Evolutionary conservation across 1,139 yeast genomes (phyloP).

Genomic region (Nakaseomyces sp.): DNA sequence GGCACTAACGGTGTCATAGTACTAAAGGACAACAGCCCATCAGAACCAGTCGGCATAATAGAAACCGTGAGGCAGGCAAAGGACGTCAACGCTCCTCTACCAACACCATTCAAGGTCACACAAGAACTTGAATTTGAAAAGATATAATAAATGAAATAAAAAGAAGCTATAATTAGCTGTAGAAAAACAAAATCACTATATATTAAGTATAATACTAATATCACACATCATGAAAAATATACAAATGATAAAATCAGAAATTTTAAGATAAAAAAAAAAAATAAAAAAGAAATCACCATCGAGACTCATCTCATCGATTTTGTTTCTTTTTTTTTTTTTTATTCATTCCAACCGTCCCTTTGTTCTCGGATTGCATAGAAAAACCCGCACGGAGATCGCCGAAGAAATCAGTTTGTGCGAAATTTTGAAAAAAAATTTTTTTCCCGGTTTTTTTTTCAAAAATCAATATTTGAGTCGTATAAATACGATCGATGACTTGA

Average conservation of each 20-base stretch:
- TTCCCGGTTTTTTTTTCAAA: no score
- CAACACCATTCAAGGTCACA: slow-evolving; percentile 58
- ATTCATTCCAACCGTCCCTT: neutral
- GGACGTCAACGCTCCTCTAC: slow-evolving; percentile 81
- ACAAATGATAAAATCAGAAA: no score
- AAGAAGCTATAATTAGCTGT: no score
- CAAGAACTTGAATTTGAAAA: slow-evolving; percentile 27
- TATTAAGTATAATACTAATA: no score
- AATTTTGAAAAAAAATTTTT: neutral
- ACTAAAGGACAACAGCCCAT: slow-evolving; percentile 61
- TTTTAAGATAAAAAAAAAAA: no score
- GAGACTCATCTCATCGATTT: neutral
- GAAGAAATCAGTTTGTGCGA: neutral
- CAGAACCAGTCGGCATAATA: slow-evolving; percentile 56
- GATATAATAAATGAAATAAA: slow-evolving; percentile 10
- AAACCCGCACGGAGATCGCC: neutral
- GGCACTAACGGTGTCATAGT: slow-evolving; percentile 79
- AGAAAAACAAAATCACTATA: no score
- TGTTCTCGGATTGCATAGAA: neutral
- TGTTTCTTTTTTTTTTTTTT: neutral
- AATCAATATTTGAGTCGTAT: slow-evolving; percentile 2
- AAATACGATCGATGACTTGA: slow-evolving; percentile 1
- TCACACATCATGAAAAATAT: no score
- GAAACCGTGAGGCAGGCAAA: slow-evolving; percentile 81
- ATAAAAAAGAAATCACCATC: neutral